Evolutionary conservation across 208 protist genomes (phyloP), one percentile per base, ranked within the genome.

Genomic region (Trypanosoma mega): DNA sequence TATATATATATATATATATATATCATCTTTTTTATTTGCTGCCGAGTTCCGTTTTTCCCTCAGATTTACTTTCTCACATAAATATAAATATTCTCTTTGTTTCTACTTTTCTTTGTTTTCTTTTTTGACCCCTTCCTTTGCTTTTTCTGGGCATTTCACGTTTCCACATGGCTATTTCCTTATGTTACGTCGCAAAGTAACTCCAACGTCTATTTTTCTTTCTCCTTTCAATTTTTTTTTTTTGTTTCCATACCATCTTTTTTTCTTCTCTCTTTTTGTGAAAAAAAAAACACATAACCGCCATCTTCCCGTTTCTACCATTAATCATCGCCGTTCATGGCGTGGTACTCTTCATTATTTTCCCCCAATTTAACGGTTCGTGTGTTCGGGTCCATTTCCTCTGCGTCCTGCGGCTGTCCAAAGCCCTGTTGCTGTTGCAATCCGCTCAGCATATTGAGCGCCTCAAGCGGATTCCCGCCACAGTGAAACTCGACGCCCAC

Each of bases 381-480:
- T 12, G 3, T 56, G 48, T 20, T 31, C 27, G 20, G 2, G 37
- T 4, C 12, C 31, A 44, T 27, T 33, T 16, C 30, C 14, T 21
- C 37, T 5, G 8, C 21, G 16, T 14, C 20, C 16, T 29, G 31
- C 23, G 29, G 26, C 23, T 18, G 18, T 34, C 29, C 33, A 6
- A 1, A 7, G 11, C 23, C 0, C 8, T 37, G 5, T 24, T 53
- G 30, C 41, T 24, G 33, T 5, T 33, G 21, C 30, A 2, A 20
- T 6, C 24, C 43, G 62, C 44, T 70, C 23, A 74, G 37, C 12
- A 43, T 24, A 68, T 82, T 82, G n/a, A 90, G 58, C 24, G 65
- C 55, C 31, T 91, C 72, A 3, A 91, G 64, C 27, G 84, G 87
- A 62, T 92, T 92, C 6, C 66, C 67, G 20, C 65, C 47, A 21